Conservation (phyloP, 1,284 basidiomycete genomes). For the Ceratobasidium theobromae region DNA sequence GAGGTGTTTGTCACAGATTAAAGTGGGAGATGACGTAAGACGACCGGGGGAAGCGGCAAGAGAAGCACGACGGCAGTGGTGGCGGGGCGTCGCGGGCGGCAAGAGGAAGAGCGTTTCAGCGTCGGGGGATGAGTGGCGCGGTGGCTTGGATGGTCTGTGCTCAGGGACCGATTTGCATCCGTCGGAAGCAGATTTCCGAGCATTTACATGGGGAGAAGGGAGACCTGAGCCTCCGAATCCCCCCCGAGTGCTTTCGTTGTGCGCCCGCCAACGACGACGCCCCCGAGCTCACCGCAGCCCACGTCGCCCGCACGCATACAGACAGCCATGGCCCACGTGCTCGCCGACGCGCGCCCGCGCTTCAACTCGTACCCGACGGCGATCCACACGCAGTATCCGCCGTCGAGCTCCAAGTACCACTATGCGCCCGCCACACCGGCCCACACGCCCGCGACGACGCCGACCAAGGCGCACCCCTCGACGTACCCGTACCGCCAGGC, state of each 20-base stretch:
- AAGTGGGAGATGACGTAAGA: too few relatives aligned
- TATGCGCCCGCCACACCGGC: constrained; percentile 20
- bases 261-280: constrained; percentile 29
- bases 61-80: too few relatives aligned
- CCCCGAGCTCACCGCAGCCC: constrained; percentile 24
- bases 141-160: too few relatives aligned
- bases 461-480: constrained; percentile 9
- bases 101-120: too few relatives aligned
- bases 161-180: not conserved
- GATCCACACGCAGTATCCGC: constrained; percentile 19
- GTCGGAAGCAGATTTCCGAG: not conserved
- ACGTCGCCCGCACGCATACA: too few relatives aligned
- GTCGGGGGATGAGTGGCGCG: too few relatives aligned
- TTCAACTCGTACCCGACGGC: constrained; percentile 27
- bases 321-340: constrained; percentile 23
- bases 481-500: not conserved
- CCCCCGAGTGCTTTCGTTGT: constrained; percentile 24
- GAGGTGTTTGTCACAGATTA: too few relatives aligned
- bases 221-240: constrained; percentile 6
- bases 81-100: too few relatives aligned
- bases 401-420: not conserved
- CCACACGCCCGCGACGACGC: constrained; percentile 5
- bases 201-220: not conserved
- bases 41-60: too few relatives aligned
- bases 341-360: constrained; percentile 22